These are phyloP conservation scores for Trypanosoma lewisi DNA, from an alignment of 208 protist genomes.

Conservation along the genomic window DNA sequence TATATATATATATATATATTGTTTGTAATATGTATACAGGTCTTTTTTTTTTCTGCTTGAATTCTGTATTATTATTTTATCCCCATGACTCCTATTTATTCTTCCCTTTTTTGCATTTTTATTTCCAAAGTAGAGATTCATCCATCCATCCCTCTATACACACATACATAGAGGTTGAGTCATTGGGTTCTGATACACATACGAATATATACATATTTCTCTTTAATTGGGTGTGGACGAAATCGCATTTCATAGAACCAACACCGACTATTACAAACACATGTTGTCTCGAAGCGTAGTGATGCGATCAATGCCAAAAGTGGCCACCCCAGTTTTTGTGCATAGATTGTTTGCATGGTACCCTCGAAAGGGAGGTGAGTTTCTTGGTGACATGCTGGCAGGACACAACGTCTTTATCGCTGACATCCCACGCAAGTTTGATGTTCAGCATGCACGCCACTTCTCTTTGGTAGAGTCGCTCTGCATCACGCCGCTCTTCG, in stretches of 20 bases:
- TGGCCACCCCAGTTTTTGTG: neutral
- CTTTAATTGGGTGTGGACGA: too few species aligned
- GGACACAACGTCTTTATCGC: constrained; percentile 81
- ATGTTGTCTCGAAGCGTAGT: constrained; percentile 5
- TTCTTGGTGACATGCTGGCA: constrained; percentile 63
- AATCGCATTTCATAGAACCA: too few species aligned
- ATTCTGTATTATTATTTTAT: neutral
- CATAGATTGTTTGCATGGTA: constrained; percentile 43
- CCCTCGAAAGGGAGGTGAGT: constrained; percentile 56
- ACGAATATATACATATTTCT: neutral
- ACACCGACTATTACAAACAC: neutral
- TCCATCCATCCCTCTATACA: neutral
- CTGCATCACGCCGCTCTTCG: constrained; percentile 65
- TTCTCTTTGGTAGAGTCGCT: constrained; percentile 73
- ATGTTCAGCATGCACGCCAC: constrained; percentile 63
- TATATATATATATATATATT: too few species aligned
- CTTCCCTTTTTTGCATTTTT: neutral
- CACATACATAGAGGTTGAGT: too few species aligned
- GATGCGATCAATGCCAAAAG: neutral
- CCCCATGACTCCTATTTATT: neutral
- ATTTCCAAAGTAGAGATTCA: neutral
- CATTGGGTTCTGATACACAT: neutral
- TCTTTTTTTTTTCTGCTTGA: neutral
- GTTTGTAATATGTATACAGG: neutral
- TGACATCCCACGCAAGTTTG: constrained; percentile 65